phyloP scores from a whole-genome alignment of 2,329 filamentous ascomycete genomes.

The Neospermospora avenae region DNA sequence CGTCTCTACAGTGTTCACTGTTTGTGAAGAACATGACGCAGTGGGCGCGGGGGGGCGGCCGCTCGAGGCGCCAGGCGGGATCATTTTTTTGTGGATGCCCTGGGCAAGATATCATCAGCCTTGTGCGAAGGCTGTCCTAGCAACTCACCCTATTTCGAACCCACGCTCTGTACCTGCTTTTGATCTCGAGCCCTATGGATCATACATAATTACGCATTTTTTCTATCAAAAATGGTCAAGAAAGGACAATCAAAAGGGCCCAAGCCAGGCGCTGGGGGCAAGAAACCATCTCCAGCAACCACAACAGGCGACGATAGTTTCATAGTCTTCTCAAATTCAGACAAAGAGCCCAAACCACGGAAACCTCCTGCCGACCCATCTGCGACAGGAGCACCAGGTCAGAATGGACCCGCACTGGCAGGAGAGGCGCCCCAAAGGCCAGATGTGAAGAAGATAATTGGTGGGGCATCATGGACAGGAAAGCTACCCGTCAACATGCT shows the following conservation, averaged over 20 bases:
- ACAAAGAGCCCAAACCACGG: slow-evolving; percentile 44
- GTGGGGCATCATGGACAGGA: slow-evolving; percentile 93
- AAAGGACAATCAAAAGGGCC: slow-evolving; percentile 35
- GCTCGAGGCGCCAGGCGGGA: too few relatives aligned
- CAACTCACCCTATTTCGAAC: background rate
- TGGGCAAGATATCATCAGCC: too few relatives aligned
- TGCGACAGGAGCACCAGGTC: slow-evolving; percentile 19
- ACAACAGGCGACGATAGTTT: slow-evolving; percentile 47
- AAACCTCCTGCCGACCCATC: slow-evolving; percentile 20
- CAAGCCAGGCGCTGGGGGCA: slow-evolving; percentile 33
- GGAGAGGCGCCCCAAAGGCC: slow-evolving; percentile 43
- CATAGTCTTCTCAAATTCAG: slow-evolving; percentile 56
- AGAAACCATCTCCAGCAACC: slow-evolving; percentile 29
- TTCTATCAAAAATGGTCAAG: slow-evolving; percentile 35
- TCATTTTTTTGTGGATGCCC: too few relatives aligned
- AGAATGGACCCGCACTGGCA: slow-evolving; percentile 28
- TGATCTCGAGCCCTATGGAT: background rate
- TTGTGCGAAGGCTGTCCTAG: too few relatives aligned
- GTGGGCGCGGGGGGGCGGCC: too few relatives aligned
- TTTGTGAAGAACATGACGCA: too few relatives aligned
- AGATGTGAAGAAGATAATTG: slow-evolving; percentile 77
- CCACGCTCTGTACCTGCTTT: background rate
- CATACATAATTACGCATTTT: background rate
- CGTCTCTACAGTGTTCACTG: too few relatives aligned
- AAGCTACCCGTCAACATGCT: slow-evolving; percentile 93